Conservation (phyloP, 148 eudicot species). For the Silene conica region DNA sequence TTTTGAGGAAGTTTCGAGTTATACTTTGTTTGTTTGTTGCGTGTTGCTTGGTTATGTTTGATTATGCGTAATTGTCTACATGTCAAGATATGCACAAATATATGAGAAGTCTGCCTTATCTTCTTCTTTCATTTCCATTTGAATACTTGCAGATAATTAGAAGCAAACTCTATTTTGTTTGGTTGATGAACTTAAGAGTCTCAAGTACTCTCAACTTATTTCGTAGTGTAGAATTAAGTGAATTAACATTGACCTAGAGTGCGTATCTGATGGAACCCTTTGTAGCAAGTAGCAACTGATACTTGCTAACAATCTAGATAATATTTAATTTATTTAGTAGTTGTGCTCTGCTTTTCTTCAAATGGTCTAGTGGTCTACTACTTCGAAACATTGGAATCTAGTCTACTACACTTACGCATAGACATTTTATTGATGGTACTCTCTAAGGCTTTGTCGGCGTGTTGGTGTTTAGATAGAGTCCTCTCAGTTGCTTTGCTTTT, state of each 20-base stretch:
- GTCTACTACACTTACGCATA: background rate
- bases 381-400: background rate
- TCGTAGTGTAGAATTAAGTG: background rate
- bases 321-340: background rate
- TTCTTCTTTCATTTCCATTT: background rate
- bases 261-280: background rate
- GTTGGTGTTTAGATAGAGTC: slow-evolving; percentile 1
- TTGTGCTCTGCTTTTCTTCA: background rate
- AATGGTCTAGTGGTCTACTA: background rate
- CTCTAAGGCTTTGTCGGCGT: background rate
- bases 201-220: background rate
- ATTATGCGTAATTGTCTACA: too few species aligned
- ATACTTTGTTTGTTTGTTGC: too few species aligned
- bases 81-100: background rate
- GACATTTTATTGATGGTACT: background rate
- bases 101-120: background rate
- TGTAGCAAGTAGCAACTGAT: background rate
- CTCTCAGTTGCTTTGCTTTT: background rate
- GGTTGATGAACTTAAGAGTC: background rate
- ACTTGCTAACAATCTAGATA: background rate
- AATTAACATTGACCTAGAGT: background rate
- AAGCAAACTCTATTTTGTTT: background rate
- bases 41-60: too few species aligned
- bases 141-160: background rate
- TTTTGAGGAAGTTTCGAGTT: too few species aligned